A percentile compares a stretch with the other conserved stretches of the same genome.
Evolutionary conservation across 208 protist genomes (phyloP).

Genomic region (Tetramitus jugosus): DNA sequence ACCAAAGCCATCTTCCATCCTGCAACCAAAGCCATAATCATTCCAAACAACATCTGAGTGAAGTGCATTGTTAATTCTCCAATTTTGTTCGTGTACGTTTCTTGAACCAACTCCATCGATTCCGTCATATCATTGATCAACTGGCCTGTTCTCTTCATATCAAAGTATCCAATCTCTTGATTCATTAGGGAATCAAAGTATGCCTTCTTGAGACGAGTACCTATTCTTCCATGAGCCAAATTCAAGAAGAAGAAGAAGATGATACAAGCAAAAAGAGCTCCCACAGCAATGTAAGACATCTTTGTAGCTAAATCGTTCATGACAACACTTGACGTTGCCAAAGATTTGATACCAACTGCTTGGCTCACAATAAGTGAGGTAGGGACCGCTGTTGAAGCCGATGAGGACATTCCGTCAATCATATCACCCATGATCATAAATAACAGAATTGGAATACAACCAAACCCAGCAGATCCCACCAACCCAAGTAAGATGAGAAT

Average conservation of each 20-base stretch:
- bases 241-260: neutral
- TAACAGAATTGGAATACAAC: neutral
- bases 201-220: neutral
- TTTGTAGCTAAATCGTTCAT: neutral
- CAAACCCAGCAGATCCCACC: neutral
- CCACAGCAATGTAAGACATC: neutral
- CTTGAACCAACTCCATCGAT: neutral
- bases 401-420: neutral
- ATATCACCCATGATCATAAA: neutral
- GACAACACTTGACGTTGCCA: neutral
- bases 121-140: neutral
- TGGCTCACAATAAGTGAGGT: neutral
- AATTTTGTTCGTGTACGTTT: neutral
- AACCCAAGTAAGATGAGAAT: neutral
- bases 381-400: neutral
- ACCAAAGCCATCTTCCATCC: neutral
- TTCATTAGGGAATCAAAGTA: neutral
- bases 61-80: neutral
- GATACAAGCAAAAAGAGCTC: neutral
- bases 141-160: neutral
- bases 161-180: neutral
- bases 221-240: neutral
- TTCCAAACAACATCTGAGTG: neutral
- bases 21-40: neutral
- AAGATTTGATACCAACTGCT: neutral